Evolutionary conservation across 257 asterid genomes (phyloP).

Genomic region (Ajuga chamaepitys): DNA sequence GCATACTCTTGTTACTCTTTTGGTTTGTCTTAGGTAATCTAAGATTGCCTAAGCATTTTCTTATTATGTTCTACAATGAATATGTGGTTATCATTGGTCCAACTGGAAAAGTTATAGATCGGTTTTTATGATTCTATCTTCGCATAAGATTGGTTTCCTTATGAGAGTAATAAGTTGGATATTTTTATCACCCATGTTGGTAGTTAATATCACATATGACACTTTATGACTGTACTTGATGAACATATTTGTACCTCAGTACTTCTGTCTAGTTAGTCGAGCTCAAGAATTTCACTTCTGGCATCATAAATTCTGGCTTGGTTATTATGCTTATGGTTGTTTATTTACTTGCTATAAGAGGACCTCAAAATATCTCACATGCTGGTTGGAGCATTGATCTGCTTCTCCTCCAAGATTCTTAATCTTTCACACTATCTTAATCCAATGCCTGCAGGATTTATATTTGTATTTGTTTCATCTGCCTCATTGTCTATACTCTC

Average conservation of each 20-base stretch:
- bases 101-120: background rate
- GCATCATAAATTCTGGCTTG: background rate
- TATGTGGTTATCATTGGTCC: background rate
- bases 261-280: background rate
- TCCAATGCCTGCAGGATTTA: background rate
- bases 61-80: background rate
- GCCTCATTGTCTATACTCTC: background rate
- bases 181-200: too few relatives aligned
- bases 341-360: background rate
- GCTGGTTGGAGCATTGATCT: background rate
- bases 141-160: background rate
- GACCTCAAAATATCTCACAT: background rate
- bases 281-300: background rate
- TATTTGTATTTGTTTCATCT: background rate
- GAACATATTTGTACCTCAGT: background rate
- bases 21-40: background rate
- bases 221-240: too few relatives aligned
- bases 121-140: background rate
- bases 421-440: background rate
- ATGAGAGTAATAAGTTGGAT: background rate
- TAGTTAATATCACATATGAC: too few relatives aligned
- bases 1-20: background rate
- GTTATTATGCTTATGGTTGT: background rate
- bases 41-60: background rate
- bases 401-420: background rate